These are phyloP conservation scores for Chlamydomonas incerta DNA, from an alignment of 139 green algal genomes.

Conservation along the genomic window DNA sequence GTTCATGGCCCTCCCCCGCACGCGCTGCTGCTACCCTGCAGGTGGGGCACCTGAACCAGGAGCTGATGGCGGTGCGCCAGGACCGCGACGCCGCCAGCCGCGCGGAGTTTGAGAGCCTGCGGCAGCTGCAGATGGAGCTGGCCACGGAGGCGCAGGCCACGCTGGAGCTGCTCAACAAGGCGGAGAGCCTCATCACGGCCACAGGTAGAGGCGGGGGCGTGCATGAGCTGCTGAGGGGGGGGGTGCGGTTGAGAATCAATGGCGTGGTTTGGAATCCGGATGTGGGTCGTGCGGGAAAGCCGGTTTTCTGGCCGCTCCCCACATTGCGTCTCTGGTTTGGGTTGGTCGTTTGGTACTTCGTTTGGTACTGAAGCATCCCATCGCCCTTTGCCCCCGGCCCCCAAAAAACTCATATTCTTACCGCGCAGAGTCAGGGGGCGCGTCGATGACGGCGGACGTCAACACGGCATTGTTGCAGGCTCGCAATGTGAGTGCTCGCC, in stretches of 20 bases:
- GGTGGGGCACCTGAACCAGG: neutral
- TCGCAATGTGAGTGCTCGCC: neutral
- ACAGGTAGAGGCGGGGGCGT: no score
- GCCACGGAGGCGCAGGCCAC: conserved; percentile 30
- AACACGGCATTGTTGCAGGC: conserved; percentile 17
- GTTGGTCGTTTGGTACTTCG: no score
- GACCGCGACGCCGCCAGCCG: conserved; percentile 20
- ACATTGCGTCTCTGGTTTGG: no score
- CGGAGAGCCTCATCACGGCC: conserved; percentile 22
- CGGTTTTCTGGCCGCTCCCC: no score
- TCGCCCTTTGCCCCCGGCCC: no score
- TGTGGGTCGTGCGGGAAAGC: no score
- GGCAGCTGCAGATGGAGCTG: conserved; percentile 31
- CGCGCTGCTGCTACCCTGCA: neutral
- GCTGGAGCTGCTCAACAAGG: conserved; percentile 39
- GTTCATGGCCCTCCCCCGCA: no score
- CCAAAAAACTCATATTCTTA: no score
- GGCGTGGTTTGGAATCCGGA: no score
- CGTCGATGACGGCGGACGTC: neutral
- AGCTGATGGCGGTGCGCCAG: conserved; percentile 27
- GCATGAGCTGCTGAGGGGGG: no score
- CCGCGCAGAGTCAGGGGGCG: neutral
- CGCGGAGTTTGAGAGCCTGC: conserved; percentile 25
- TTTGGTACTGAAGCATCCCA: no score
- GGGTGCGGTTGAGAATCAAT: no score